Evolutionary conservation across 768 basidiomycete species (phyloP).

Genomic region (Russula brevipes): DNA sequence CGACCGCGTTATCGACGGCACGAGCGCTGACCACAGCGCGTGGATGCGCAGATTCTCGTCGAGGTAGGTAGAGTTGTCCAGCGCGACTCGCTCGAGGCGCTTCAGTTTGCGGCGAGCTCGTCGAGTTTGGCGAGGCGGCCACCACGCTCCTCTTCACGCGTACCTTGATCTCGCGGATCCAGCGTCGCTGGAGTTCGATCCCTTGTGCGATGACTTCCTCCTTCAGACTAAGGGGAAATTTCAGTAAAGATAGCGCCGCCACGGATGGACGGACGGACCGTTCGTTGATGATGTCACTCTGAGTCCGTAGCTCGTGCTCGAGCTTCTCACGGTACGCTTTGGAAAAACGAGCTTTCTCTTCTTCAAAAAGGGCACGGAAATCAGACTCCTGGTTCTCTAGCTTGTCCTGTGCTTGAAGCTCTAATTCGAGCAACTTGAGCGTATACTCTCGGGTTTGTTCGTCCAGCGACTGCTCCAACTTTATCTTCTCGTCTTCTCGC

Average conservation of each 20-base stretch:
- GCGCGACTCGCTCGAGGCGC: constrained; percentile 82
- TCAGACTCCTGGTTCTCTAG: constrained; percentile 82
- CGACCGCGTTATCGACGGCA: constrained; percentile 61
- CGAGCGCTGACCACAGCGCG: constrained; percentile 91
- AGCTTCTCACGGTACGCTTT: constrained; percentile 82
- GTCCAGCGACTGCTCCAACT: constrained; percentile 63
- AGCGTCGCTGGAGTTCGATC: constrained; percentile 92
- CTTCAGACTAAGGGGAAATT: constrained; percentile 53
- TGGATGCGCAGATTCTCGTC: constrained; percentile 93
- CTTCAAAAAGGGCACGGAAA: constrained; percentile 74
- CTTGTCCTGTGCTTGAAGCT: constrained; percentile 82
- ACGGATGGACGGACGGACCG: constrained; percentile 48
- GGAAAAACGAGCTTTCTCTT: constrained; percentile 67
- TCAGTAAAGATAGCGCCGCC: background rate
- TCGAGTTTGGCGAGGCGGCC: constrained; percentile 93
- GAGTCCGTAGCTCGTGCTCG: constrained; percentile 75
- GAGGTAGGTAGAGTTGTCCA: constrained; percentile 86
- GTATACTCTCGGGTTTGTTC: constrained; percentile 84
- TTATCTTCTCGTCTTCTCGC: constrained; percentile 70
- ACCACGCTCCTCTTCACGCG: constrained; percentile 92
- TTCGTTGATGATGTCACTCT: constrained; percentile 92
- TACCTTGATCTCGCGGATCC: constrained; percentile 95
- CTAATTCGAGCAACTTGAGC: constrained; percentile 70
- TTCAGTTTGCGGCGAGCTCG: constrained; percentile 87
- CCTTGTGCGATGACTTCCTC: constrained; percentile 96